Evolutionary conservation across 768 basidiomycete species (phyloP), one percentile per base, ranked within the genome.

Genomic region (Podaxis sp.): DNA sequence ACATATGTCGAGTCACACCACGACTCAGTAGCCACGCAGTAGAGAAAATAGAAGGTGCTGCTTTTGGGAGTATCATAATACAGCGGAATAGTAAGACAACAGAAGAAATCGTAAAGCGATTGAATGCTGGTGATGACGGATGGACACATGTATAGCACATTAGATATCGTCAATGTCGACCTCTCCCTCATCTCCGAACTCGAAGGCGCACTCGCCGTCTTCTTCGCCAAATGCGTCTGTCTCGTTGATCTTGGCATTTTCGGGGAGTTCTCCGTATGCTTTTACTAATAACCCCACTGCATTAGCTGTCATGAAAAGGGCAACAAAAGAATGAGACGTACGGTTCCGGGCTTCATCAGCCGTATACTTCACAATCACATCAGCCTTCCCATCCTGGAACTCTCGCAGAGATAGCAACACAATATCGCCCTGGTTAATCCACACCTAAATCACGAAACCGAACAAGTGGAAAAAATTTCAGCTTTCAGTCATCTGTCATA

Each of bases 401-500:
- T 99, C 97, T 66, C 97, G 93, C 54, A 99, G 83, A 30, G 95
- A 98, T 20, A 99, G 81, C 49, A 98, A 80, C 56, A 99, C 87
- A 71, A 98, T 98, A 72, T 98, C 96, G 71, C 96, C 96, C 70
- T 97, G 94, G 74, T 96, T 97, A 73, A 99, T 99, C 96, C 96
- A 99, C 71, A 99, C 95, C 96, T 98, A 40, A 28, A 22, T 17
- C 44, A 46, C 44, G 20, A 22, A 46, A 2, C 11, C 48, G 15
- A 22, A 11, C 6, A 48, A 48, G 37, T 12, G 66, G 20, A 56
- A 61, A 37, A 63, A 24, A 51, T n/a, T 44, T 59, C 12, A 44
- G 30, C n/a, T 17, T 46, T 46, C 44, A 46, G 17, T 46, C 17
- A 17, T 20, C 17, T n/a, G 20, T 46, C 44, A 17, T 8, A 46